phyloP scores from a whole-genome alignment of 768 basidiomycete species.

The Rhodotorula sphaerocarpa region DNA sequence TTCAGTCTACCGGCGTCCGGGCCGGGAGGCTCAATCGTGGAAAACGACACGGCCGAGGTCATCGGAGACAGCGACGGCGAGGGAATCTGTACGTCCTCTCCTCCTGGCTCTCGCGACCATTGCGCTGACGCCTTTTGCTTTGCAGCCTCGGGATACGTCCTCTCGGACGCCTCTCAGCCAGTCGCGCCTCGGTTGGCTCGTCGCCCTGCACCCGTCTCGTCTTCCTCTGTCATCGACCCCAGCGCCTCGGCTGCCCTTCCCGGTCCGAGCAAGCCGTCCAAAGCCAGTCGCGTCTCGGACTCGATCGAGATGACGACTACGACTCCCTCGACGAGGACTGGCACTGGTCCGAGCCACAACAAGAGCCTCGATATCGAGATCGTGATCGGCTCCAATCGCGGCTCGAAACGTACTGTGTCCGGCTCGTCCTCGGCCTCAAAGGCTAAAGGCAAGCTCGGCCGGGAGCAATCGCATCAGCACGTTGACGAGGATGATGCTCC shows the following conservation, averaged over 20 bases:
- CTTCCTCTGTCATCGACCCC: background rate
- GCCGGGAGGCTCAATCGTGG: background rate
- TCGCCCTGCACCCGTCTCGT: background rate
- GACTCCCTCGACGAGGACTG: background rate
- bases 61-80: constrained; percentile 29
- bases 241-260: background rate
- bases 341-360: background rate
- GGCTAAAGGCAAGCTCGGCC: too few relatives aligned
- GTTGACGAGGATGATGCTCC: too few relatives aligned
- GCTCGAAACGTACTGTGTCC: too few relatives aligned
- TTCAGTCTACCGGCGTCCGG: background rate
- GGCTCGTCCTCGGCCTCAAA: too few relatives aligned
- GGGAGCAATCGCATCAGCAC: too few relatives aligned
- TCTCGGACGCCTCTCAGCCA: background rate
- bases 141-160: too few relatives aligned
- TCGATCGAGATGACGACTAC: background rate
- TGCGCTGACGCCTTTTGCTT: background rate
- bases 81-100: constrained; percentile 3
- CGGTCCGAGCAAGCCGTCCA: background rate
- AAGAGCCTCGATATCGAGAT: background rate
- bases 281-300: background rate
- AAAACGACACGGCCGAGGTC: background rate
- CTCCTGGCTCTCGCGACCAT: too few relatives aligned
- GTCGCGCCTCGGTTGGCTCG: background rate
- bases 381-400: background rate